Percentiles rank a stretch among this genome's conserved stretches.
Evolutionary conservation across 805 yeast species (phyloP).

Genomic region (Barnettozyma vustinii): DNA sequence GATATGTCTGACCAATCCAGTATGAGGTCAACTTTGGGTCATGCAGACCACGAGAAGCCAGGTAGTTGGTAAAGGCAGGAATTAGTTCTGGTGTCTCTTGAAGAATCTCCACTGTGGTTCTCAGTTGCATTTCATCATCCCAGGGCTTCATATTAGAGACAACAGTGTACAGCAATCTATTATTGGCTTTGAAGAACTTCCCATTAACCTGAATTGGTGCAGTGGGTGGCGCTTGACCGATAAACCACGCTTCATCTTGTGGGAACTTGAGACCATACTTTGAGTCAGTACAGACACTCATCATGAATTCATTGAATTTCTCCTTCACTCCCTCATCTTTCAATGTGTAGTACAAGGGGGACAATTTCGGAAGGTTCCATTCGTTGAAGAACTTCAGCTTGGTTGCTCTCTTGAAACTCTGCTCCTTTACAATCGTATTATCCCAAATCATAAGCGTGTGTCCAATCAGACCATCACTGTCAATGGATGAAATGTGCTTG

Average conservation of each 20-base stretch:
- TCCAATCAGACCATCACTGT: slow-evolving; percentile 38
- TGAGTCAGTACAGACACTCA: slow-evolving; percentile 43
- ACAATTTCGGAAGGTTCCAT: slow-evolving; percentile 55
- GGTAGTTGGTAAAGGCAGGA: slow-evolving; percentile 59
- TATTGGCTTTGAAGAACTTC: slow-evolving; percentile 53
- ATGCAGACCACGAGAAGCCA: slow-evolving; percentile 61
- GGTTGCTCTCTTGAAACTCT: slow-evolving; percentile 55
- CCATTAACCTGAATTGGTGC: slow-evolving; percentile 40
- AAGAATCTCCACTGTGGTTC: slow-evolving; percentile 47
- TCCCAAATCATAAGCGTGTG: slow-evolving; percentile 44
- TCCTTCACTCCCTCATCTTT: slow-evolving; percentile 31
- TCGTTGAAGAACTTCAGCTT: slow-evolving; percentile 79
- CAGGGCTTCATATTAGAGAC: slow-evolving; percentile 71
- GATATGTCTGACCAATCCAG: slow-evolving; percentile 72
- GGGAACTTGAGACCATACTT: slow-evolving; percentile 40
- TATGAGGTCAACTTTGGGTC: slow-evolving; percentile 78
- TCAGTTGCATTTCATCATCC: slow-evolving; percentile 64
- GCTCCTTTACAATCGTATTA: slow-evolving; percentile 50
- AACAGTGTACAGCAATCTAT: slow-evolving; percentile 59
- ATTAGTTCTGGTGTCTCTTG: slow-evolving; percentile 59
- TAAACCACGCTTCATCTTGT: slow-evolving; percentile 50
- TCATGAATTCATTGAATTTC: slow-evolving; percentile 41
- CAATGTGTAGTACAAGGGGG: slow-evolving; percentile 42
- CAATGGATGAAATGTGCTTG: slow-evolving; percentile 52
- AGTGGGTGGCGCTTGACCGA: slow-evolving; percentile 20